Conservation (phyloP, 2,329 filamentous ascomycete genomes). For the Epicoccum nigrum region DNA sequence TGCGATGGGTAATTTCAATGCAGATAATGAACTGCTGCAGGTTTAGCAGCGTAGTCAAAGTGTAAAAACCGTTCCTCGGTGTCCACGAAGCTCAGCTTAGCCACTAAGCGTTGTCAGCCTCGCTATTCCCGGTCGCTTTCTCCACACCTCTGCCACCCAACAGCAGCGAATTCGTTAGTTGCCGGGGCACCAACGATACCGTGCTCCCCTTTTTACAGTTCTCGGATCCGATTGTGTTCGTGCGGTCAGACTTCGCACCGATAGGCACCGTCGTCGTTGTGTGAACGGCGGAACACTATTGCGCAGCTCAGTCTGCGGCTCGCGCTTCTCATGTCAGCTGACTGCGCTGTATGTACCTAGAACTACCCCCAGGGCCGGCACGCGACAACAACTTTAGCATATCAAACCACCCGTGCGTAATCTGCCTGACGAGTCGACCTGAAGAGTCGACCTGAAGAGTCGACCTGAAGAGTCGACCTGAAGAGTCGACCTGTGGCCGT, state of each 20-base stretch:
- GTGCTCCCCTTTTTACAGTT: conserved; percentile 4
- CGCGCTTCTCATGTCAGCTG: conserved; percentile 3
- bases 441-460: too few relatives aligned
- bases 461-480: too few relatives aligned
- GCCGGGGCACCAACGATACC: conserved; percentile 11
- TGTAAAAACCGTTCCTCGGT: conserved; percentile 6
- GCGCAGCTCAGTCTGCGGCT: conserved; percentile 7
- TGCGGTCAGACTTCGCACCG: conserved; percentile 7
- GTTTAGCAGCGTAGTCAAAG: not conserved
- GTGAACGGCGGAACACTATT: conserved; percentile 6
- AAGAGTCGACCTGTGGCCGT: too few relatives aligned
- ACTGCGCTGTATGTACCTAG: too few relatives aligned
- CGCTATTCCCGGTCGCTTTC: conserved; percentile 12
- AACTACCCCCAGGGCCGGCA: too few relatives aligned
- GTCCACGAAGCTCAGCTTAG: conserved; percentile 26
- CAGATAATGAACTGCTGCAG: not conserved
- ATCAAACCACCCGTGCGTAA: too few relatives aligned
- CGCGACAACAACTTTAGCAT: not conserved
- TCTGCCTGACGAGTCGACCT: too few relatives aligned
- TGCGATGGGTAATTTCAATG: not conserved
- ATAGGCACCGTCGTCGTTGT: not conserved
- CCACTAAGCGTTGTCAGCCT: conserved; percentile 16
- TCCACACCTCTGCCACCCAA: conserved; percentile 7
- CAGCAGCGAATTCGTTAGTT: conserved; percentile 7
- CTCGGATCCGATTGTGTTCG: conserved; percentile 1